phyloP scores from a whole-genome alignment of 805 yeast species.

The Ogataea siamensis region DNA sequence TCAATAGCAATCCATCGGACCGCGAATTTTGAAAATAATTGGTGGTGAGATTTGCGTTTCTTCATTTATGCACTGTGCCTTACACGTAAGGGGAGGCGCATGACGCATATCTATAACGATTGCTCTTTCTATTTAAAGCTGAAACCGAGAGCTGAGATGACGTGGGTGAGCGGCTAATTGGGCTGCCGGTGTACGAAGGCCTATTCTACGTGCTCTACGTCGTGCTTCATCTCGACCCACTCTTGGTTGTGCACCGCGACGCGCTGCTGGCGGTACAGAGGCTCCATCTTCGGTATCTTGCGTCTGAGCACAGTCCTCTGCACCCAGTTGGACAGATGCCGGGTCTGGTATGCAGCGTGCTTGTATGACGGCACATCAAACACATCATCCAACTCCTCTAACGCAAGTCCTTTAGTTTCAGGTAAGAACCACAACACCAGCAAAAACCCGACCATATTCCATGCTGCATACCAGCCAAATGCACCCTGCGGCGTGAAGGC shows the following conservation, averaged over 20 bases:
- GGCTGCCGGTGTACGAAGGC: too few species aligned
- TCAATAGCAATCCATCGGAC: slow-evolving; percentile 3
- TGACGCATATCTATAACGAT: neutral
- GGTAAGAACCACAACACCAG: slow-evolving; percentile 70
- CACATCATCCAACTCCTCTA: slow-evolving; percentile 75
- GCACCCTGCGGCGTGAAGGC: slow-evolving; percentile 81
- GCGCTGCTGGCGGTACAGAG: slow-evolving; percentile 56
- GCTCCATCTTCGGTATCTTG: slow-evolving; percentile 47
- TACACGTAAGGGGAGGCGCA: slow-evolving; percentile 10
- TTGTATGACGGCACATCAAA: slow-evolving; percentile 56
- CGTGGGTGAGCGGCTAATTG: too few species aligned
- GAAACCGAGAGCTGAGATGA: too few species aligned
- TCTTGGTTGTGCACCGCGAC: slow-evolving; percentile 58
- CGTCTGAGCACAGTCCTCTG: slow-evolving; percentile 49
- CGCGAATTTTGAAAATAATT: neutral
- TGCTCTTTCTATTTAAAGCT: slow-evolving; percentile 9
- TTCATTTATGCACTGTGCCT: neutral
- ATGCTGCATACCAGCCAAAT: slow-evolving; percentile 84
- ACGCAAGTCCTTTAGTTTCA: slow-evolving; percentile 68
- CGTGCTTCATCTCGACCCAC: slow-evolving; percentile 62
- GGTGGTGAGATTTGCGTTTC: neutral
- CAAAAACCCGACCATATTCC: slow-evolving; percentile 72
- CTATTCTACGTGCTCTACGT: slow-evolving; percentile 47
- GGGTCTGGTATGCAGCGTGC: slow-evolving; percentile 52
- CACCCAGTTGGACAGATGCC: slow-evolving; percentile 41